Conservation (phyloP, 2,329 filamentous ascomycete species). For the Stagonosporopsis chrysanthemi region DNA sequence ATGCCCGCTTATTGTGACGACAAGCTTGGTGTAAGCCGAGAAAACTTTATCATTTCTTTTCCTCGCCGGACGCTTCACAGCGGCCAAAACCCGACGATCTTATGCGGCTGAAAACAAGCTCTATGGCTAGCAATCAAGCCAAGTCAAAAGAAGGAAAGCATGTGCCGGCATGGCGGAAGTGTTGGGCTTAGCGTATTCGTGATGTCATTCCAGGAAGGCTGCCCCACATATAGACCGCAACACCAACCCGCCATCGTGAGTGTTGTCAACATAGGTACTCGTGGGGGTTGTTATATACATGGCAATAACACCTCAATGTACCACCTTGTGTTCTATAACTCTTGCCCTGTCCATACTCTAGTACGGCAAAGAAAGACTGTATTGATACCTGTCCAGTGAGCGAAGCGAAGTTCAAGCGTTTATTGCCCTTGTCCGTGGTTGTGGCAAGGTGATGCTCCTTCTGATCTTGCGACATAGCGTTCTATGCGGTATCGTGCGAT, state of each 20-base stretch:
- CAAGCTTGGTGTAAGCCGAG: neutral
- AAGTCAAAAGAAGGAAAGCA: conserved; percentile 5
- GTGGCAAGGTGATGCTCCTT: neutral
- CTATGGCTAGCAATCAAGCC: conserved; percentile 1
- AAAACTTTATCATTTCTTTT: conserved; percentile 10
- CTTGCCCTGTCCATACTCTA: neutral
- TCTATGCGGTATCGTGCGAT: no score
- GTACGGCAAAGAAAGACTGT: no score
- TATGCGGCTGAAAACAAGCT: conserved; percentile 22
- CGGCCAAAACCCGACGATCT: conserved; percentile 2
- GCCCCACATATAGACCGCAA: conserved; percentile 9
- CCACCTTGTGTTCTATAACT: no score
- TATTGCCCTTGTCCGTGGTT: neutral
- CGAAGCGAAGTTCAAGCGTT: no score
- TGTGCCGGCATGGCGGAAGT: conserved; percentile 1
- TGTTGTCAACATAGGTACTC: neutral
- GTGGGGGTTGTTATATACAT: conserved; percentile 7
- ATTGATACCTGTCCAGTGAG: no score
- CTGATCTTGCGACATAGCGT: neutral
- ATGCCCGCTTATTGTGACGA: conserved; percentile 15
- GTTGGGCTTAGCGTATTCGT: conserved; percentile 1
- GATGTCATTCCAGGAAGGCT: conserved; percentile 5
- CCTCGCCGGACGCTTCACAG: neutral
- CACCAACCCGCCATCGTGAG: conserved; percentile 2
- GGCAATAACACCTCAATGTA: no score